Conservation (phyloP, 1,139 yeast species). For the Diutina neorugosa region DNA sequence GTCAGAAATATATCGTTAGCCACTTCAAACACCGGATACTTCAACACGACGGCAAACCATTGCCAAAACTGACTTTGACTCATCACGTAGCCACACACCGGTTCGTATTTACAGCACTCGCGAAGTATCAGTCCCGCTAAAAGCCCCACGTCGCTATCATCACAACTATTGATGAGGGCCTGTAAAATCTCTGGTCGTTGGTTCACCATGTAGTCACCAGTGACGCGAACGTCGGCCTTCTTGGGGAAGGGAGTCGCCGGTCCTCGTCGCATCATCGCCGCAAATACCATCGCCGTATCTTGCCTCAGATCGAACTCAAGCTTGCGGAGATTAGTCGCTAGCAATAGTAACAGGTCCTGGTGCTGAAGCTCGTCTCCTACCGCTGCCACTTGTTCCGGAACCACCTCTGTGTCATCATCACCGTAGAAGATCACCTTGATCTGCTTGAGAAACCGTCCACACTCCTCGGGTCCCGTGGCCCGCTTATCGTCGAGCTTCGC, state of each 20-base stretch:
- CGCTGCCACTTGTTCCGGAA: slow-evolving; percentile 63
- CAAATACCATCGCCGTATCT: slow-evolving; percentile 64
- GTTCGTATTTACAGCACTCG: slow-evolving; percentile 77
- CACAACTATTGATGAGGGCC: slow-evolving; percentile 58
- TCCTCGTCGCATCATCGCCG: slow-evolving; percentile 59
- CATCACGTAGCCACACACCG: slow-evolving; percentile 47
- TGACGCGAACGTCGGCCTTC: slow-evolving; percentile 66
- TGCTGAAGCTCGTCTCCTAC: slow-evolving; percentile 66
- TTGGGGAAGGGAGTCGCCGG: slow-evolving; percentile 16
- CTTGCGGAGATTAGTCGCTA: slow-evolving; percentile 44
- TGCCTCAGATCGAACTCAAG: slow-evolving; percentile 86
- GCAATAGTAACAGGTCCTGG: slow-evolving; percentile 54
- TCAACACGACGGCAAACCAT: slow-evolving; percentile 62
- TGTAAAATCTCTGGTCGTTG: slow-evolving; percentile 51
- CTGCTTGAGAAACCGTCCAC: slow-evolving; percentile 54
- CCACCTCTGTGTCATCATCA: slow-evolving; percentile 57
- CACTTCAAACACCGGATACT: slow-evolving; percentile 68
- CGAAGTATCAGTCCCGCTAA: slow-evolving; percentile 71
- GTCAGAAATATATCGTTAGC: slow-evolving; percentile 86
- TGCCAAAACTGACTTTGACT: slow-evolving; percentile 59
- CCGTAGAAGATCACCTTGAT: slow-evolving; percentile 63
- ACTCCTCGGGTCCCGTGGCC: slow-evolving; percentile 60
- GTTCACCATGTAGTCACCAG: slow-evolving; percentile 68
- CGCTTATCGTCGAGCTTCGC: slow-evolving; percentile 57
- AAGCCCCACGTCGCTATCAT: slow-evolving; percentile 57